Evolutionary conservation across 2,329 filamentous ascomycete genomes (phyloP), one percentile per base, ranked within the genome.

Genomic region (Colletotrichum plurivorum): DNA sequence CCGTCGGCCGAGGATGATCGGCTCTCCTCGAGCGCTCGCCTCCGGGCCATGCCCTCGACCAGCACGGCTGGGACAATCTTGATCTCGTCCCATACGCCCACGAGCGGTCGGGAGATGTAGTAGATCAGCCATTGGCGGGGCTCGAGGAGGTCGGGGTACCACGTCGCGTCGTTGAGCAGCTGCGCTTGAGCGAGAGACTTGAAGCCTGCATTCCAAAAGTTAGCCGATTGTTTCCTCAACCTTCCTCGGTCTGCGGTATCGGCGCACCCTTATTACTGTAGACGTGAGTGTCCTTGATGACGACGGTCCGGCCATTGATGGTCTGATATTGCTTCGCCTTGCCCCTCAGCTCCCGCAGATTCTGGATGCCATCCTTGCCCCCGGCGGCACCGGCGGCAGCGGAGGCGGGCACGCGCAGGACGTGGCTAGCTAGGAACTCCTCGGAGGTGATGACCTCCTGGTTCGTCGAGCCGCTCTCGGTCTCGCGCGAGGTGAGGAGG

Each of bases 371-470:
- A 74, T 91, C 89, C 81, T 90, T 90, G 67, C 82, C 86, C 73
- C 85, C 87, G 25, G 82, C 80, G 70, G 81, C 80, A 64, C 82
- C 82, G 67, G 85, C 81, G 67, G 84, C 84, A 41, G 68, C 68
- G 39, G 67, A 60, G 52, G 80, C 76, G 49, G 94, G 92, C 73
- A 98, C 90, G 75, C 95, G 94, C 77, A 99, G 87, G 67, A 98
- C 94, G 92, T 99, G 96, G 85, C 96, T 98, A 72, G 91, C 94
- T 67, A 99, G 88, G 80, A 99, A 98, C 75, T 99, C 96, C 79
- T 99, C 96, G 65, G 93, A 94, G 71, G 90, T 89, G 76, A 95
- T 91, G 73, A 97, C 88, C 78, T 98, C 95, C 75, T 90, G 85
- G 80, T 94, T 92, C 67, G 88, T 84, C 73, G 89, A 86, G 80